phyloP scores from a whole-genome alignment of 129 eudicot genomes.

The Calendula officinalis region DNA sequence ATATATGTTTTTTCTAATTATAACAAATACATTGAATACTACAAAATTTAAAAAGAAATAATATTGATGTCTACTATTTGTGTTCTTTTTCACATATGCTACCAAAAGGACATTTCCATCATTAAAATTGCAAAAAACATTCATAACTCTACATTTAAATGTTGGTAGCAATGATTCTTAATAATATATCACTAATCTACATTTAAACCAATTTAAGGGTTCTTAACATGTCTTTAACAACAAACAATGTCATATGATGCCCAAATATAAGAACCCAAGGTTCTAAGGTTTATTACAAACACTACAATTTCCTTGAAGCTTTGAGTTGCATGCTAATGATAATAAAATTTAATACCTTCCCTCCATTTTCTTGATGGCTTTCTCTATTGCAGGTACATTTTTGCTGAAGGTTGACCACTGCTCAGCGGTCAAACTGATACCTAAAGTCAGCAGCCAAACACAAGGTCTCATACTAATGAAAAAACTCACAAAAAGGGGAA shows the following conservation, averaged over 20 bases:
- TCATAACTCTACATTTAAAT: neutral
- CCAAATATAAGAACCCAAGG: conserved; percentile 13
- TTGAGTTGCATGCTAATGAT: conserved; percentile 9
- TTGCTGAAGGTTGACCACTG: conserved; percentile 82
- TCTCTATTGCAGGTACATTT: conserved; percentile 80
- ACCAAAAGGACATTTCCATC: too few species aligned
- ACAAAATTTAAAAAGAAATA: too few species aligned
- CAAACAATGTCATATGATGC: conserved; percentile 4
- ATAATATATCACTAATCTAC: neutral
- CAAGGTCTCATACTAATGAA: conserved; percentile 6
- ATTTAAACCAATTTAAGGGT: conserved; percentile 10
- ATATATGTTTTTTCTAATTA: too few species aligned
- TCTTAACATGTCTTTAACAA: conserved; percentile 13
- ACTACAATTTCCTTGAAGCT: neutral
- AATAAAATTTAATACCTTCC: conserved; percentile 34
- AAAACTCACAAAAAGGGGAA: neutral
- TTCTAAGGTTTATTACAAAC: conserved; percentile 10
- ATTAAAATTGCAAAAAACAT: neutral
- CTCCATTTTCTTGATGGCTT: conserved; percentile 83
- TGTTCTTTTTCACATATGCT: too few species aligned
- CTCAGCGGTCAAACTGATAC: conserved; percentile 85
- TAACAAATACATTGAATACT: too few species aligned
- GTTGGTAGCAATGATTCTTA: neutral
- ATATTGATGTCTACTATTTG: too few species aligned
- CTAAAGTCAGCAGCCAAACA: conserved; percentile 35